Conservation (phyloP, 345 rosid genomes). For the Chamaenerion angustifolium region DNA sequence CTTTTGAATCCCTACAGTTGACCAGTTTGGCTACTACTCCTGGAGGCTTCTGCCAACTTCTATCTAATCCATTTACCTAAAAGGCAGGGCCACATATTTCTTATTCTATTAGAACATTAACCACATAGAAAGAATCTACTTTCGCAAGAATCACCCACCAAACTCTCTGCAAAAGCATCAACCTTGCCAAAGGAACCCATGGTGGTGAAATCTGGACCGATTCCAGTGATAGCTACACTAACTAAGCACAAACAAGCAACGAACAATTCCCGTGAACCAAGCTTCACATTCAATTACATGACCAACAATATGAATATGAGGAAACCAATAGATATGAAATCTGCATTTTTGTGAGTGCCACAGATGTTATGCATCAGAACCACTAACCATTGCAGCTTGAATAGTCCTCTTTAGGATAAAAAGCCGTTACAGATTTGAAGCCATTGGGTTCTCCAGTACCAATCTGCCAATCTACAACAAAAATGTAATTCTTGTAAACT, state of each 20-base stretch:
- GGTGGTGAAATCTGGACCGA: slow-evolving; percentile 82
- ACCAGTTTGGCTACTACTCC: slow-evolving; percentile 76
- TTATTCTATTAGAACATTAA: background rate
- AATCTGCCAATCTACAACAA: slow-evolving; percentile 59
- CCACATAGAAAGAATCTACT: background rate
- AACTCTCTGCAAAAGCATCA: slow-evolving; percentile 71
- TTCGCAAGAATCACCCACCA: slow-evolving; percentile 27
- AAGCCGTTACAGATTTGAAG: slow-evolving; percentile 78
- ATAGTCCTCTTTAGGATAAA: slow-evolving; percentile 43
- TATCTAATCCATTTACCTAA: slow-evolving; percentile 77
- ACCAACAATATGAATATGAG: background rate
- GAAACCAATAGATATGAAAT: background rate
- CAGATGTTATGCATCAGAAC: background rate
- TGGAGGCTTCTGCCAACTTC: slow-evolving; percentile 87
- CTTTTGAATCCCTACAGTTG: slow-evolving; percentile 49
- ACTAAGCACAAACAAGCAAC: slow-evolving; percentile 22
- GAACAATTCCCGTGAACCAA: background rate
- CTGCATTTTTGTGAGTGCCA: background rate
- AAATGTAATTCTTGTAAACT: background rate
- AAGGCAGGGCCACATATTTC: background rate
- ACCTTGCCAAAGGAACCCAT: slow-evolving; percentile 97
- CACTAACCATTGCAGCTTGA: slow-evolving; percentile 44
- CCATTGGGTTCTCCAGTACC: slow-evolving; percentile 63
- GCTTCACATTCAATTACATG: background rate
- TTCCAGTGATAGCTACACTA: slow-evolving; percentile 59